Evolutionary conservation across 495 filamentous ascomycete species (phyloP).

Genomic region (Penicillium taxi): DNA sequence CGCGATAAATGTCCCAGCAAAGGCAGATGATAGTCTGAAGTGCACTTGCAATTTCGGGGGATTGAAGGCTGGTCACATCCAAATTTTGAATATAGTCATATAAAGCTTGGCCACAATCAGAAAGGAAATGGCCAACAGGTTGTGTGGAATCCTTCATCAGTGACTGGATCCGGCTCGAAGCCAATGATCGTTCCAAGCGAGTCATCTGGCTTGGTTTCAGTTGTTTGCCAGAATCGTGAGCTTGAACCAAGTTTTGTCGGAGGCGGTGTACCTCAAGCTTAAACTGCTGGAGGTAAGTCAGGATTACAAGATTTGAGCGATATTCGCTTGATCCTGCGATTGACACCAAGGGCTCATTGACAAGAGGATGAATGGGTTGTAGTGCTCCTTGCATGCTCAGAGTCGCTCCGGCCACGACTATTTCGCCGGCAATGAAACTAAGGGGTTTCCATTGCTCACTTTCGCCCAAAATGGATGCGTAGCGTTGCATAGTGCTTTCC

Average conservation of each 20-base stretch:
- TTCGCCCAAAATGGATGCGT: slow-evolving; percentile 28
- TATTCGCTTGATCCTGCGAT: slow-evolving; percentile 20
- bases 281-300: slow-evolving; percentile 36
- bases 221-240: slow-evolving; percentile 29
- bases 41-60: slow-evolving; percentile 21
- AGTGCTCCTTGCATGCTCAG: slow-evolving; percentile 24
- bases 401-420: slow-evolving; percentile 19
- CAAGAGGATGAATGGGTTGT: slow-evolving; percentile 38
- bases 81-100: slow-evolving; percentile 34
- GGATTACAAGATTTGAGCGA: slow-evolving; percentile 17
- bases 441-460: slow-evolving; percentile 34
- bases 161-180: slow-evolving; percentile 47
- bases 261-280: slow-evolving; percentile 33
- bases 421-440: slow-evolving; percentile 16
- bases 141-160: slow-evolving; percentile 60
- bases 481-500: slow-evolving; percentile 23
- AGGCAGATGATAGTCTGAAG: slow-evolving; percentile 44
- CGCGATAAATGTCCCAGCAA: slow-evolving; percentile 50
- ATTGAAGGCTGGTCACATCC: slow-evolving; percentile 19
- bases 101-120: slow-evolving; percentile 33
- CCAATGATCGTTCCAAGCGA: slow-evolving; percentile 59
- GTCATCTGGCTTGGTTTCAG: slow-evolving; percentile 57
- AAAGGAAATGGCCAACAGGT: slow-evolving; percentile 40
- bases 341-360: slow-evolving; percentile 36
- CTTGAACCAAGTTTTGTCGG: slow-evolving; percentile 26